Conservation (phyloP, 2,329 filamentous ascomycete genomes). For the Coniochaeta pulveracea region DNA sequence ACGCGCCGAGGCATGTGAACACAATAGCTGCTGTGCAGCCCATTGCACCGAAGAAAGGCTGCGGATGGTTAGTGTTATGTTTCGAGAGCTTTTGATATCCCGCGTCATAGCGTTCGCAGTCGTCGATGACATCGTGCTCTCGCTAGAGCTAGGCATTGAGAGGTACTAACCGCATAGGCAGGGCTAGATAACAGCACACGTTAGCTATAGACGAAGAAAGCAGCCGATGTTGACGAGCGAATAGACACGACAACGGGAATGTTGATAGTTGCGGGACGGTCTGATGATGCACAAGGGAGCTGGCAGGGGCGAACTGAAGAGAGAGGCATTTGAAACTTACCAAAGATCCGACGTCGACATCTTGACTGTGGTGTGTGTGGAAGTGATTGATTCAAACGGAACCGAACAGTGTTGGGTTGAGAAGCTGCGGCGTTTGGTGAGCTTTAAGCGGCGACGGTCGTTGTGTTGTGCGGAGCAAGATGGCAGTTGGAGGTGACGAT, state of each 20-base stretch:
- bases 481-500: constrained; percentile 3
- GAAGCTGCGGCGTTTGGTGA: no score
- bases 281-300: constrained; percentile 8
- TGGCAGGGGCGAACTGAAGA: background rate
- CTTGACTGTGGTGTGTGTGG: constrained; percentile 10
- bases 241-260: background rate
- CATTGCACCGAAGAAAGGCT: constrained; percentile 94
- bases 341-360: constrained; percentile 15
- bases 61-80: constrained; percentile 7
- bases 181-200: constrained; percentile 48
- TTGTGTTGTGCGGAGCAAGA: constrained; percentile 3
- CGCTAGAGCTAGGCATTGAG: constrained; percentile 8
- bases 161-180: constrained; percentile 90
- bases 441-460: background rate
- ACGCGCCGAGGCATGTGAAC: constrained; percentile 56
- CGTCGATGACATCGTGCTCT: constrained; percentile 8
- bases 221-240: background rate
- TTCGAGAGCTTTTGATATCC: background rate
- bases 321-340: constrained; percentile 11
- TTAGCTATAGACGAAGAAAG: constrained; percentile 26
- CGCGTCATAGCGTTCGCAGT: constrained; percentile 12
- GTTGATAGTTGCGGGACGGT: constrained; percentile 7
- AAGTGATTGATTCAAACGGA: no score
- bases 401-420: no score
- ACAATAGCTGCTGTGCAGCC: constrained; percentile 63